Evolutionary conservation across 352 stramenopile genomes (phyloP).

Genomic region (Pythium utonaiense): DNA sequence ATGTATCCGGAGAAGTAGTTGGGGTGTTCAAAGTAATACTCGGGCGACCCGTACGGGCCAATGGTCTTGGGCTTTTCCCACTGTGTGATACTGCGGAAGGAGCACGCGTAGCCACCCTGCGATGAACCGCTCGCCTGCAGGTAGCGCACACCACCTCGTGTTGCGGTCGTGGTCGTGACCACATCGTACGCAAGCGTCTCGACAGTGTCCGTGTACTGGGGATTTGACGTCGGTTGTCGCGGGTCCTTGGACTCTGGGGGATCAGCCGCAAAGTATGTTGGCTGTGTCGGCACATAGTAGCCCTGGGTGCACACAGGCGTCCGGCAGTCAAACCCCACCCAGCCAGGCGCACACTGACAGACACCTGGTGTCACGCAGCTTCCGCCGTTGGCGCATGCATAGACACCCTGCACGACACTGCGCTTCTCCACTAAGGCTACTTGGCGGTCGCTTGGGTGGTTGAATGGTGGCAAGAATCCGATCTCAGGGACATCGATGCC

Average conservation of each 20-base stretch:
- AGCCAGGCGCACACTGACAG: constrained; percentile 90
- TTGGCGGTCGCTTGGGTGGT: constrained; percentile 74
- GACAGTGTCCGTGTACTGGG: constrained; percentile 46
- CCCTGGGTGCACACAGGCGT: constrained; percentile 92
- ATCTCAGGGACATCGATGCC: constrained; percentile 39
- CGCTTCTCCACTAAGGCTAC: constrained; percentile 86
- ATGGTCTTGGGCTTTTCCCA: constrained; percentile 89
- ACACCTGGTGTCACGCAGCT: constrained; percentile 88
- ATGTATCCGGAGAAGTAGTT: constrained; percentile 98
- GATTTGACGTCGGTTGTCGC: constrained; percentile 61
- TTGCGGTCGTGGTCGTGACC: constrained; percentile 33
- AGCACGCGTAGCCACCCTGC: constrained; percentile 95
- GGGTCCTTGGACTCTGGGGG: constrained; percentile 37
- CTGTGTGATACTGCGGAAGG: constrained; percentile 89
- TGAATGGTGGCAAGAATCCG: constrained; percentile 61
- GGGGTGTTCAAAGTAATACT: constrained; percentile 89
- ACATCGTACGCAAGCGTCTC: constrained; percentile 54
- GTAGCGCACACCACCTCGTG: constrained; percentile 56
- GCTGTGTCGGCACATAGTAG: constrained; percentile 87
- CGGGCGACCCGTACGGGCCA: constrained; percentile 44
- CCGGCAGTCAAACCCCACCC: constrained; percentile 96
- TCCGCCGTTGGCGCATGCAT: constrained; percentile 94
- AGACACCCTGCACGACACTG: constrained; percentile 89
- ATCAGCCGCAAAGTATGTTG: constrained; percentile 74
- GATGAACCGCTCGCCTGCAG: constrained; percentile 16